A percentile compares a stretch with the other conserved stretches of the same genome.
phyloP scores from a whole-genome alignment of 1,284 basidiomycete species.

The Meira nashicola region DNA sequence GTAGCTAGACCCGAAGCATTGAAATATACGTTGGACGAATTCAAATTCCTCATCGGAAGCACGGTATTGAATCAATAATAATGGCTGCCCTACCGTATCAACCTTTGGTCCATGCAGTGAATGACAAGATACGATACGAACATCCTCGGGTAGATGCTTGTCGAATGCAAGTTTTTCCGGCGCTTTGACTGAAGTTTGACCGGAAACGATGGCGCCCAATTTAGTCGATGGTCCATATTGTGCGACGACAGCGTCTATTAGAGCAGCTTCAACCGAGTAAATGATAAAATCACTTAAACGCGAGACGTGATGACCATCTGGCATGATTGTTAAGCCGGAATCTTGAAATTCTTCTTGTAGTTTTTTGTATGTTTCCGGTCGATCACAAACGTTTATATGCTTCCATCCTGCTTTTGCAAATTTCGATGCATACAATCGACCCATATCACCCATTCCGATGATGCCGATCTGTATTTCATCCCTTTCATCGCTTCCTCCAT shows the following conservation, averaged over 20 bases:
- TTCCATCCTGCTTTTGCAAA: conserved; percentile 75
- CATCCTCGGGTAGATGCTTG: conserved; percentile 75
- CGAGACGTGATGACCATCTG: conserved; percentile 77
- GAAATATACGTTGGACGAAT: conserved; percentile 78
- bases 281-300: conserved; percentile 81
- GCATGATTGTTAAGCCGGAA: conserved; percentile 62
- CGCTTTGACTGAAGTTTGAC: conserved; percentile 94
- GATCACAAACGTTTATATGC: conserved; percentile 87
- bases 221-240: conserved; percentile 93
- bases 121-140: conserved; percentile 85
- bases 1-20: conserved; percentile 72
- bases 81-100: conserved; percentile 80
- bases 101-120: conserved; percentile 92
- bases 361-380: conserved; percentile 68
- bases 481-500: conserved; percentile 10
- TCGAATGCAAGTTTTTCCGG: conserved; percentile 90
- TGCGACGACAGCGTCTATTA: conserved; percentile 74
- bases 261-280: conserved; percentile 91
- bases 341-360: conserved; percentile 62
- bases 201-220: conserved; percentile 82
- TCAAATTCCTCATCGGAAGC: conserved; percentile 68
- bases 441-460: conserved; percentile 68
- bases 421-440: conserved; percentile 78
- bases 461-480: conserved; percentile 50
- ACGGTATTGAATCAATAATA: conserved; percentile 86